Evolutionary conservation across 2,329 filamentous ascomycete species (phyloP).

Genomic region (Coniosporium tulheliwenetii): DNA sequence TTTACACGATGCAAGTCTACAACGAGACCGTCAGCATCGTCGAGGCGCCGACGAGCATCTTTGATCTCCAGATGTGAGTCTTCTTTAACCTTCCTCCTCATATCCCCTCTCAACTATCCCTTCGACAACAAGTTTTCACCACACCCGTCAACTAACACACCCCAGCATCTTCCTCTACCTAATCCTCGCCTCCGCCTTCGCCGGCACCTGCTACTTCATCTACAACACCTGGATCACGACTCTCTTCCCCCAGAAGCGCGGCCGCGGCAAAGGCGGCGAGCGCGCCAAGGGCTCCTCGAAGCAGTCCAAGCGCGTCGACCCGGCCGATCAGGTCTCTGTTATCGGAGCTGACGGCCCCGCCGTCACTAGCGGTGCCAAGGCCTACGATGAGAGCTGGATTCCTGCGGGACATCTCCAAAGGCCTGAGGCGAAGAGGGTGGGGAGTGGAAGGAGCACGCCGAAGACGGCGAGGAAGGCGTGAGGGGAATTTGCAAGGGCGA

Average conservation of each 20-base stretch:
- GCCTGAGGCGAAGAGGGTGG: slow-evolving; percentile 51
- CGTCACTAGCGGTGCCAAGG: slow-evolving; percentile 53
- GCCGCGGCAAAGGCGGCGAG: slow-evolving; percentile 46
- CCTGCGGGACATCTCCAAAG: slow-evolving; percentile 78
- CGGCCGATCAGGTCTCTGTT: slow-evolving; percentile 40
- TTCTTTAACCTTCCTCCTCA: slow-evolving; percentile 1
- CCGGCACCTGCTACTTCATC: slow-evolving; percentile 79
- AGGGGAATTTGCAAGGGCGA: too few relatives aligned
- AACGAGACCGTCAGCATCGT: slow-evolving; percentile 75
- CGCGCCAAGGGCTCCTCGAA: slow-evolving; percentile 44
- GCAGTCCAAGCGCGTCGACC: slow-evolving; percentile 53
- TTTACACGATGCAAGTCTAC: slow-evolving; percentile 67
- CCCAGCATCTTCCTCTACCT: slow-evolving; percentile 91
- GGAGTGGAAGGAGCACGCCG: slow-evolving; percentile 25
- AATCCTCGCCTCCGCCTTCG: slow-evolving; percentile 66
- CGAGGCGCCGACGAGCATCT: slow-evolving; percentile 77
- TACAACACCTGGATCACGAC: slow-evolving; percentile 97
- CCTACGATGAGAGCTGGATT: slow-evolving; percentile 89
- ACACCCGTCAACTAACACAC: slow-evolving; percentile 5
- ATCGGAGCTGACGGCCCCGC: slow-evolving; percentile 57
- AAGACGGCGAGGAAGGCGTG: slow-evolving; percentile 10
- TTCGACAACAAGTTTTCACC: neutral
- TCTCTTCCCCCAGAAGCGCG: slow-evolving; percentile 74
- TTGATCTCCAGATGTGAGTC: slow-evolving; percentile 87
- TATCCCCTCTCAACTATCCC: neutral